Evolutionary conservation across 1,284 basidiomycete species (phyloP), one percentile per base, ranked within the genome.

Genomic region (Ceratobasidium sp.): DNA sequence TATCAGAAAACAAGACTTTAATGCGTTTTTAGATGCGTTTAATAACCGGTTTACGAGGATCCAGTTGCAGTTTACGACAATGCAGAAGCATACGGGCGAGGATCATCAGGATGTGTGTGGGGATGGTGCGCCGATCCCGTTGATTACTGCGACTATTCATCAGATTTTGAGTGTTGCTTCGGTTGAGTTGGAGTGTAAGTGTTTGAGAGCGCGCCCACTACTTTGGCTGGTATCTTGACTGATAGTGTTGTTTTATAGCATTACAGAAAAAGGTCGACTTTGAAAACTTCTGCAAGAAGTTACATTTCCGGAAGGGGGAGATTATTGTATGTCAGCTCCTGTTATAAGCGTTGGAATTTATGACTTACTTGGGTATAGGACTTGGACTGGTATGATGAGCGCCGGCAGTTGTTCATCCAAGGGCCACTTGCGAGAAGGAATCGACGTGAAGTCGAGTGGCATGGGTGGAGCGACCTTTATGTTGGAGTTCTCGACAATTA

Each of bases 11-110:
- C 91, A 94, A 67, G 95, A 96, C 81, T 85, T 96, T 78, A 90
- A 93, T 77, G 94, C 93, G 1, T 93, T 96, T 82, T 87, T 96
- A n/a, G 93, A 93, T 9, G 89, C 95, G 9, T 94, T 95, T 0
- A 92, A 95, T 39, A 95, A 94, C 2, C 91, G 94, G 20, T 89
- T 96, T 33, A 94, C 94, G 20, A 89, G 95, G 40, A 87, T 96
- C 0, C 89, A 89, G 68, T 89, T 96, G 9, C 85, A 95, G 0
- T 86, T 96, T n/a, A 91, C 93, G 81, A 90, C 91, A 71, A 87
- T 93, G 15, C 84, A 90, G 76, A 92, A 94, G 82, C 84, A 89
- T 56, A 95, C 94, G 0, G 90, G 82, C 79, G 81, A 86, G 46
- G 89, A 90, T 33, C 92, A 94, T 82, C 90, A 91, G 0, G 94